Percentiles rank a stretch among this genome's conserved stretches.
phyloP scores from a whole-genome alignment of 306 rosid species.

The Morella rubra region DNA sequence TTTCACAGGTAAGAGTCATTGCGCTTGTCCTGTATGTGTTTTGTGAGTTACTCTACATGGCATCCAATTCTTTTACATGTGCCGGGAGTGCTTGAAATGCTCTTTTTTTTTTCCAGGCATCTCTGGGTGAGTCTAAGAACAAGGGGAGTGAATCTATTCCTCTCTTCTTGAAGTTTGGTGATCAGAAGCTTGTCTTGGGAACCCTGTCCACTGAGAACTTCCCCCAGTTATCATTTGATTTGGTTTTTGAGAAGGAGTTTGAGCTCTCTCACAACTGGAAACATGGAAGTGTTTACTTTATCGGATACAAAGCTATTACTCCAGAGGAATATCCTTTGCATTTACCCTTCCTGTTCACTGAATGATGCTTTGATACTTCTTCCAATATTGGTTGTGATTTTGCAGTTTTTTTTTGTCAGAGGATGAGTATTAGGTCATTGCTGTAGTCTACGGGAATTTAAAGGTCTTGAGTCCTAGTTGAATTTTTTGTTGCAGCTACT shows the following conservation, averaged over 20 bases:
- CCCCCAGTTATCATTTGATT: constrained; percentile 67
- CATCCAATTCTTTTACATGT: not conserved
- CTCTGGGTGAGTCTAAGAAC: constrained; percentile 68
- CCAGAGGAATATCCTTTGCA: constrained; percentile 63
- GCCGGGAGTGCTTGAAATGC: not conserved
- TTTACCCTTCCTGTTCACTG: not conserved
- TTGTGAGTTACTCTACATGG: not conserved
- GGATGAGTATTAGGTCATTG: not conserved
- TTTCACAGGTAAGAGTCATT: constrained; percentile 69
- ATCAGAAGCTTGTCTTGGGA: constrained; percentile 72
- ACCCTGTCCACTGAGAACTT: constrained; percentile 55
- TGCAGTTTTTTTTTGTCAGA: too few relatives aligned
- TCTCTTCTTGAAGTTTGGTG: constrained; percentile 48
- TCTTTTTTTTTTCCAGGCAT: constrained; percentile 45
- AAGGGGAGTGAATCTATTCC: constrained; percentile 48
- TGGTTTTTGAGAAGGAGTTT: constrained; percentile 79
- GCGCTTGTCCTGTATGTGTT: not conserved
- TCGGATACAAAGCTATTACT: constrained; percentile 56
- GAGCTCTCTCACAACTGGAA: constrained; percentile 82
- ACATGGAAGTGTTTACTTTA: constrained; percentile 55
- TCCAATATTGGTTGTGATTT: not conserved
- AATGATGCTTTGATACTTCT: not conserved
- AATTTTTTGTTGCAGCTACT: not conserved
- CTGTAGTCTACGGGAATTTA: not conserved
- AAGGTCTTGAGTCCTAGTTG: not conserved